Base-by-base conservation (phyloP, 2,329 filamentous ascomycete species). In the Huntiella bhutanensis region DNA sequence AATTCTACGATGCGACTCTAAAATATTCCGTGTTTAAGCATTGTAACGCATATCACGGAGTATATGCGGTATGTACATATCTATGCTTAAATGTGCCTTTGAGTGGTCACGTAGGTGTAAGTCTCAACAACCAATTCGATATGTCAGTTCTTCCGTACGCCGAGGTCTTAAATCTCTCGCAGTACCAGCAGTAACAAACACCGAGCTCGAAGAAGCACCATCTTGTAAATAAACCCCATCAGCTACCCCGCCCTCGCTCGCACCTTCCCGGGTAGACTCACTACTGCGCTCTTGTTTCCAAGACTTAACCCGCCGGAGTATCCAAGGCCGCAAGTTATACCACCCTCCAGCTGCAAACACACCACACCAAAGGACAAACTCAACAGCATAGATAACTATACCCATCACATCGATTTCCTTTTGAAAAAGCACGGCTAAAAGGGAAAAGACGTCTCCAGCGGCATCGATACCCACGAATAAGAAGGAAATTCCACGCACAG, bases 381-480 rank as follows among this genome's bases (percentile, higher is more conserved):
- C 78, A 0, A 71, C 72, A 1, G 69, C 73, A 55, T 83, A 83
- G 12, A 82, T 80, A 1, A 76, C 66, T 50, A 82, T 66, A 0
- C 77, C 79, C 0, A 80, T 58, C 1, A 78, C 55, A 54, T 81
- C 72, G 3, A 78, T 54, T 13, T 62, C 60, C 0, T 66, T 64
- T 55, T 80, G 69, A 51, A 79, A 81, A 37, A 79, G 61, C 12
- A 83, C 63, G 0, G 77, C 79, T 2, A 77, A 56, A 0, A 83
- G 60, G 0, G 77, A 82, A 46, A 77, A 77, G 3, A 83, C 56
- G 56, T 83, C 79, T 0, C 79, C 79, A 0, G 73, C 64, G 0
- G 77, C 79, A 58, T 83, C 79, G 38, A 83, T 78, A 1, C 64
- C 73, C 0, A 81, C 77, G 52, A 84, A 84, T 2, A 81, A 62